Conservation (phyloP, 208 protist genomes). For the Trypanosomatidae sp. region DNA sequence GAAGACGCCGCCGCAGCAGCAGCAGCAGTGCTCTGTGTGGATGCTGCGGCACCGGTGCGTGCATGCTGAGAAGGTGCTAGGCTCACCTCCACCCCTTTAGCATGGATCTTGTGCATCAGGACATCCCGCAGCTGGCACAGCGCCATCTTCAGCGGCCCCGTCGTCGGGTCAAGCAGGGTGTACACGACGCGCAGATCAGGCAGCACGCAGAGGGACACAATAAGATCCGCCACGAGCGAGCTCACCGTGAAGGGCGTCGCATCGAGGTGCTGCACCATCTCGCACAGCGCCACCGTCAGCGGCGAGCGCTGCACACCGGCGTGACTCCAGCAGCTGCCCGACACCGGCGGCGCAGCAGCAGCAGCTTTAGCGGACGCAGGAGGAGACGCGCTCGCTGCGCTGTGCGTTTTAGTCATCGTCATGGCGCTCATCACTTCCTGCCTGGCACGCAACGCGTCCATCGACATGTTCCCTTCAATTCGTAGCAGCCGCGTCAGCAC, state of each 20-base stretch:
- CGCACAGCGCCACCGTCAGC: constrained; percentile 38
- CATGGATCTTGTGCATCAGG: constrained; percentile 13
- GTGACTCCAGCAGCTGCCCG: constrained; percentile 56
- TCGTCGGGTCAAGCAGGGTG: constrained; percentile 58
- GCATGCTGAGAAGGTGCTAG: no score
- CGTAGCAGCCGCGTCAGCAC: constrained; percentile 54
- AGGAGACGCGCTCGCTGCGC: neutral
- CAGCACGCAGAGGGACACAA: constrained; percentile 47
- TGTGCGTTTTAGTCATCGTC: neutral
- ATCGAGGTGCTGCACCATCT: constrained; percentile 40
- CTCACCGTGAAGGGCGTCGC: constrained; percentile 40
- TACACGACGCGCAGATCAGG: constrained; percentile 74
- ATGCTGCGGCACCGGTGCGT: no score
- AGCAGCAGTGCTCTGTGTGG: no score
- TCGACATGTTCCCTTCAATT: constrained; percentile 54
- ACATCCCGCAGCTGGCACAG: constrained; percentile 38
- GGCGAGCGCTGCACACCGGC: constrained; percentile 39
- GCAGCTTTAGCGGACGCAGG: neutral
- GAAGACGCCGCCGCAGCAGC: no score
- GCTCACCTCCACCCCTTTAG: neutral
- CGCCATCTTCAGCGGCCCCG: constrained; percentile 42
- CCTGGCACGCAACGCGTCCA: constrained; percentile 21
- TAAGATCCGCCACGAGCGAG: constrained; percentile 43
- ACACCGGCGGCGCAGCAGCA: neutral
- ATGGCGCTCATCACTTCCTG: constrained; percentile 25